These are phyloP conservation scores for Cryoendolithus antarcticus DNA, from an alignment of 2,329 filamentous ascomycete species.

Conservation along the genomic window DNA sequence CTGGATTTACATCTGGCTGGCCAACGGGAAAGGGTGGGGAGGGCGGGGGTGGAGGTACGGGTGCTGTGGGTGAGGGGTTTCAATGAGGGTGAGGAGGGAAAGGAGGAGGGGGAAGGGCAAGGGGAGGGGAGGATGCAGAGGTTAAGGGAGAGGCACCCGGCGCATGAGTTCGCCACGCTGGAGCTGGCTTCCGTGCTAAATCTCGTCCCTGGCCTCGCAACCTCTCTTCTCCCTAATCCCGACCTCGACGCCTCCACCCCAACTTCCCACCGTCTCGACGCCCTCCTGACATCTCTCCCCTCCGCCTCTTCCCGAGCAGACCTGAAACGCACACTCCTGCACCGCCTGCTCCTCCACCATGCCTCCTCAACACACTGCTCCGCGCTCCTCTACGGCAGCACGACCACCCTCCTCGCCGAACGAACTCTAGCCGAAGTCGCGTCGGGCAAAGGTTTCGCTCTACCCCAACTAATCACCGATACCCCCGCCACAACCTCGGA, in stretches of 20 bases:
- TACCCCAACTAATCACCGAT: conserved; percentile 74
- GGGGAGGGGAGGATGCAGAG: too few species aligned
- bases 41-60: too few species aligned
- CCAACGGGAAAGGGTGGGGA: conserved; percentile 50
- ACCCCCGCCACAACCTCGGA: conserved; percentile 40
- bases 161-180: too few species aligned
- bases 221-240: neutral
- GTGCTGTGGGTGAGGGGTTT: too few species aligned
- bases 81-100: too few species aligned
- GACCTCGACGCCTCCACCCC: neutral
- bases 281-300: conserved; percentile 38
- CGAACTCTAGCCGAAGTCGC: conserved; percentile 77
- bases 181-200: too few species aligned
- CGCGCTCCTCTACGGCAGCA: conserved; percentile 70
- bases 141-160: too few species aligned
- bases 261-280: neutral
- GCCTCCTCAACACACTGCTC: conserved; percentile 51
- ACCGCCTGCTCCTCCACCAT: conserved; percentile 55
- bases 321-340: conserved; percentile 45
- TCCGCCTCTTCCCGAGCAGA: conserved; percentile 65
- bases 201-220: too few species aligned
- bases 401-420: conserved; percentile 76
- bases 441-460: conserved; percentile 73
- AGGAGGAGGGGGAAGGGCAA: too few species aligned
- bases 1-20: conserved; percentile 56